Conservation (phyloP, 164 flowering plant genomes). For the Brasenia schreberi region DNA sequence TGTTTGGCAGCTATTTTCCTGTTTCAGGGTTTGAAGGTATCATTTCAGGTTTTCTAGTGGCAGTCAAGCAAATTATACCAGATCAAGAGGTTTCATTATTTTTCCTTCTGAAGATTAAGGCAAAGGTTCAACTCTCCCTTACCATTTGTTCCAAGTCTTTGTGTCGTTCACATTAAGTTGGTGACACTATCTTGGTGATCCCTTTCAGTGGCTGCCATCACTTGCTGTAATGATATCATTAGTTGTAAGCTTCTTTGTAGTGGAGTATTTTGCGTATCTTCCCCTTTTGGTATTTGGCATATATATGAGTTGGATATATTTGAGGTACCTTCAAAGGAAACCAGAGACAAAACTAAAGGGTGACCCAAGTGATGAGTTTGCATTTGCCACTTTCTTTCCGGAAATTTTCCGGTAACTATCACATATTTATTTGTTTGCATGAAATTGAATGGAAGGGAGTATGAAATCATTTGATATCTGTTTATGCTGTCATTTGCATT, state of each 20-base stretch:
- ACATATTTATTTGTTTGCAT: not conserved
- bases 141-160: not conserved
- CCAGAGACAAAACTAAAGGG: slow-evolving; percentile 76
- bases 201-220: slow-evolving; percentile 82
- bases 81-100: slow-evolving; percentile 58
- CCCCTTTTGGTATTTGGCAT: slow-evolving; percentile 78
- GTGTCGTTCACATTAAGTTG: not conserved
- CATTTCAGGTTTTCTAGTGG: slow-evolving; percentile 77
- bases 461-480: not conserved
- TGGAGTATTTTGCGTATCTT: slow-evolving; percentile 55
- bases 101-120: slow-evolving; percentile 47
- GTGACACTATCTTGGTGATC: slow-evolving; percentile 1
- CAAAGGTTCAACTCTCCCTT: slow-evolving; percentile 32
- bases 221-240: slow-evolving; percentile 42
- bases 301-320: slow-evolving; percentile 86
- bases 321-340: slow-evolving; percentile 71
- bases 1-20: slow-evolving; percentile 57
- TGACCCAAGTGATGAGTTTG: slow-evolving; percentile 94
- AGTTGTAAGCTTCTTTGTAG: slow-evolving; percentile 44
- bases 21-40: slow-evolving; percentile 92
- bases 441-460: not conserved
- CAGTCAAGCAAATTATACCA: slow-evolving; percentile 92
- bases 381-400: slow-evolving; percentile 91
- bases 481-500: slow-evolving; percentile 8
- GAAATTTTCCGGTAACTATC: slow-evolving; percentile 47